A percentile compares a stretch with the other conserved stretches of the same genome.
These are phyloP conservation scores for Dioscorea zingiberensis DNA, from an alignment of 106 monocot species.

Conservation along the genomic window DNA sequence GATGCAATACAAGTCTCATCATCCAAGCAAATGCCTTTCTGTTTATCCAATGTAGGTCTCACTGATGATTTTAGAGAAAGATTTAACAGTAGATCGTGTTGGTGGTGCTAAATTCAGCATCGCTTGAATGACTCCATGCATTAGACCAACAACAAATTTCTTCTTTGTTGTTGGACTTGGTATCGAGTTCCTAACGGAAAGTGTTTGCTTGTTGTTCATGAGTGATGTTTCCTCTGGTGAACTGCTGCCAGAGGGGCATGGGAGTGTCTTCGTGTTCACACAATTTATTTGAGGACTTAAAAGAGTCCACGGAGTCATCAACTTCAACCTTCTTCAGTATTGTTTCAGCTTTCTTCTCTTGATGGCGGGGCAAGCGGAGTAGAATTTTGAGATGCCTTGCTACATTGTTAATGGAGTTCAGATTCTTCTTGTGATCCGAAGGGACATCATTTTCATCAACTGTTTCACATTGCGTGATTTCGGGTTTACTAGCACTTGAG, in stretches of 20 bases:
- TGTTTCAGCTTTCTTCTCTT: constrained; percentile 38
- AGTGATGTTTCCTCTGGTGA: constrained; percentile 43
- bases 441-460: constrained; percentile 7
- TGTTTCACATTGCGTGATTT: constrained; percentile 7
- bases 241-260: constrained; percentile 57
- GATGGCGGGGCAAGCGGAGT: constrained; percentile 35
- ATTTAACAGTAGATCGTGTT: constrained; percentile 12
- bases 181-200: constrained; percentile 36
- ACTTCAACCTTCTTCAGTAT: constrained; percentile 24
- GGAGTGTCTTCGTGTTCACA: constrained; percentile 39
- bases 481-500: constrained; percentile 34
- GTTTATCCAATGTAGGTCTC: too few relatives aligned
- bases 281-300: constrained; percentile 25
- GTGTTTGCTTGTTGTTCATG: constrained; percentile 54
- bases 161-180: constrained; percentile 64
- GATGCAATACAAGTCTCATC: constrained; percentile 21
- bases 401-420: constrained; percentile 40
- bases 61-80: constrained; percentile 16
- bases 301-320: constrained; percentile 34
- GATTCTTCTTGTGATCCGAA: constrained; percentile 39
- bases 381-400: constrained; percentile 51
- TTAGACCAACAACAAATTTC: constrained; percentile 50
- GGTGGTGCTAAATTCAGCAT: constrained; percentile 51
- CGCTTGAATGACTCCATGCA: constrained; percentile 69
- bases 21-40: constrained; percentile 28